Evolutionary conservation across 352 stramenopile genomes (phyloP).

Genomic region (Globisporangium nodosum): DNA sequence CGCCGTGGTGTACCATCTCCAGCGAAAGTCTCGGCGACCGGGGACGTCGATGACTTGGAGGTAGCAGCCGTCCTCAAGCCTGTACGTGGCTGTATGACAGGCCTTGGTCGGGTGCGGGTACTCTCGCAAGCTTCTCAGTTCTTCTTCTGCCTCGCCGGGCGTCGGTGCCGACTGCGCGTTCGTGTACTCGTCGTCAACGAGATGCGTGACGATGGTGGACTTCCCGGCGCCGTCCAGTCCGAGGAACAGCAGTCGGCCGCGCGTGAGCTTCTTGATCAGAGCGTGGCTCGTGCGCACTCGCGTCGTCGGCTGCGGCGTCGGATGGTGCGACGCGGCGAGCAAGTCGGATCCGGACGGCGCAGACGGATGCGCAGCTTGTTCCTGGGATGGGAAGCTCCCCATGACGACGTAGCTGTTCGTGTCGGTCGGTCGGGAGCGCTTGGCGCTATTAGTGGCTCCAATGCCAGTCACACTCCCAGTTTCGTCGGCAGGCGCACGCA

Average conservation of each 20-base stretch:
- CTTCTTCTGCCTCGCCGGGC: constrained; percentile 1
- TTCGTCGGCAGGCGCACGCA: neutral
- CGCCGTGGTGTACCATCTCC: constrained; percentile 27
- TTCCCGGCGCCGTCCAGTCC: constrained; percentile 57
- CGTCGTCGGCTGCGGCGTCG: neutral
- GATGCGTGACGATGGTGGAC: constrained; percentile 43
- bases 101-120: constrained; percentile 24
- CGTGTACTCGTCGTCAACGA: constrained; percentile 21
- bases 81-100: constrained; percentile 22
- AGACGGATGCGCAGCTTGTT: constrained; percentile 13
- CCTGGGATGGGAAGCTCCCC: constrained; percentile 38
- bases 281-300: constrained; percentile 23
- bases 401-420: constrained; percentile 9
- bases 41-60: constrained; percentile 44
- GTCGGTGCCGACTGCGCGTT: constrained; percentile 6
- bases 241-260: constrained; percentile 39
- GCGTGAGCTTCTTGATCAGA: constrained; percentile 30
- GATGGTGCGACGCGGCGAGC: neutral
- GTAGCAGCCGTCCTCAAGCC: constrained; percentile 36
- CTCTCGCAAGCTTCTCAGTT: neutral
- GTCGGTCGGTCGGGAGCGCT: too few relatives aligned
- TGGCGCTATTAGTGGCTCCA: too few relatives aligned
- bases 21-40: constrained; percentile 24
- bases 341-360: neutral
- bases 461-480: too few relatives aligned